A percentile compares a stretch with the other conserved stretches of the same genome.
phyloP scores from a whole-genome alignment of 2,329 filamentous ascomycete species.

The Fusarium foetens region DNA sequence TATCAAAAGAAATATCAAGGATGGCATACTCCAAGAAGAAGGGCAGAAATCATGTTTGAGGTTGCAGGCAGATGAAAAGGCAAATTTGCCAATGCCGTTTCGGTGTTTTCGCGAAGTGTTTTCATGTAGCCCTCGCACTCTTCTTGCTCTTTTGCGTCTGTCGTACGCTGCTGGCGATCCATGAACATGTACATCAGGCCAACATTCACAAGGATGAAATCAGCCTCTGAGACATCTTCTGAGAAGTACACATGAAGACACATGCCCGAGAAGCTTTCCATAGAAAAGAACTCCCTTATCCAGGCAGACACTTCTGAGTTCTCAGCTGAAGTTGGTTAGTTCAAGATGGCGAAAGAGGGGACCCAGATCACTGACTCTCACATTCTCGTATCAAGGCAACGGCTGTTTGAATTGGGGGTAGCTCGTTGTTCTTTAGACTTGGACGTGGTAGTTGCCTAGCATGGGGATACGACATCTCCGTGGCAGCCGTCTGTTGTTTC shows the following conservation, averaged over 20 bases:
- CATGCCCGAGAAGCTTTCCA: conserved; percentile 47
- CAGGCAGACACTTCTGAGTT: conserved; percentile 43
- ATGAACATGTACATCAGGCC: conserved; percentile 47
- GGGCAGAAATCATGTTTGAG: conserved; percentile 42
- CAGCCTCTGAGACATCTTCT: conserved; percentile 46
- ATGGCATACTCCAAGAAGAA: conserved; percentile 38
- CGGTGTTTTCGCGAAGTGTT: conserved; percentile 45
- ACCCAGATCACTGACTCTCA: conserved; percentile 29
- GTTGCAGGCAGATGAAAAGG: conserved; percentile 49
- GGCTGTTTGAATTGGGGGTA: conserved; percentile 41
- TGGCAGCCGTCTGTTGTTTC: conserved; percentile 40
- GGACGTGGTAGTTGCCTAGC: conserved; percentile 37
- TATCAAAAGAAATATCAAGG: no score
- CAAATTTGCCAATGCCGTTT: conserved; percentile 47
- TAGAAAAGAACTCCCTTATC: conserved; percentile 45
- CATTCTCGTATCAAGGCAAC: conserved; percentile 36
- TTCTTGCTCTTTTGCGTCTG: conserved; percentile 34
- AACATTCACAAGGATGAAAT: conserved; percentile 49
- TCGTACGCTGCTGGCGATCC: conserved; percentile 32
- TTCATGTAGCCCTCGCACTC: conserved; percentile 39
- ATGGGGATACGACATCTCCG: conserved; percentile 41
- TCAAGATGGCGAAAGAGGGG: not conserved
- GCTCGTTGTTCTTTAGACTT: conserved; percentile 27
- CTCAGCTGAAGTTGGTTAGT: conserved; percentile 22
- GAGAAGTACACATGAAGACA: conserved; percentile 50